Percentiles rank a stretch among this genome's conserved stretches.
Evolutionary conservation across 768 basidiomycete species (phyloP).

Genomic region (Lentinula detonsa): DNA sequence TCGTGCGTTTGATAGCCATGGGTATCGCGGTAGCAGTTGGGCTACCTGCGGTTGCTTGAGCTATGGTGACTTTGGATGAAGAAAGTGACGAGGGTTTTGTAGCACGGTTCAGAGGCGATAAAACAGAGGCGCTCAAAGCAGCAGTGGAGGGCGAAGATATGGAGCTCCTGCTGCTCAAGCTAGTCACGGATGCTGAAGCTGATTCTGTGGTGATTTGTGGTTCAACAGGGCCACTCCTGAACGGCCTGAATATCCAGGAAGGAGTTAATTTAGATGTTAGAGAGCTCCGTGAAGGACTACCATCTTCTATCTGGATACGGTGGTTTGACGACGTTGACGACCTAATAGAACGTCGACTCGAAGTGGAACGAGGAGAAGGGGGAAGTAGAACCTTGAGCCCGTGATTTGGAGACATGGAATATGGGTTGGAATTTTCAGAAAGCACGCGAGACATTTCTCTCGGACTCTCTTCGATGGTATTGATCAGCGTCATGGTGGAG

Average conservation of each 20-base stretch:
- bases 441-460: conserved; percentile 42
- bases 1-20: conserved; percentile 35
- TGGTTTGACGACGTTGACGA: conserved; percentile 36
- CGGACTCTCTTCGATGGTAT: conserved; percentile 71
- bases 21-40: conserved; percentile 25
- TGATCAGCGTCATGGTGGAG: conserved; percentile 43
- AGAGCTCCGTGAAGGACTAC: conserved; percentile 24
- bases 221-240: conserved; percentile 58
- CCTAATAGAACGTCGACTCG: conserved; percentile 42
- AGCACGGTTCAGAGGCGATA: conserved; percentile 13
- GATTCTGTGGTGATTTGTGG: conserved; percentile 55
- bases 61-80: conserved; percentile 28
- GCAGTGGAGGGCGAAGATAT: conserved; percentile 15
- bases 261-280: conserved; percentile 59
- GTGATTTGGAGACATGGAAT: conserved; percentile 13
- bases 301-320: conserved; percentile 8
- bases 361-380: conserved; percentile 63
- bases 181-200: conserved; percentile 36
- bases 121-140: conserved; percentile 8
- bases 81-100: conserved; percentile 16
- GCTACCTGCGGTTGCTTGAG: conserved; percentile 20
- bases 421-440: conserved; percentile 31
- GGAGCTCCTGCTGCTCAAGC: conserved; percentile 16
- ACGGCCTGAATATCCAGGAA: conserved; percentile 77
- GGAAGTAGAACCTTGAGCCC: conserved; percentile 43